These are phyloP conservation scores for Pythium coloratum DNA, from an alignment of 352 stramenopile genomes.

Conservation along the genomic window DNA sequence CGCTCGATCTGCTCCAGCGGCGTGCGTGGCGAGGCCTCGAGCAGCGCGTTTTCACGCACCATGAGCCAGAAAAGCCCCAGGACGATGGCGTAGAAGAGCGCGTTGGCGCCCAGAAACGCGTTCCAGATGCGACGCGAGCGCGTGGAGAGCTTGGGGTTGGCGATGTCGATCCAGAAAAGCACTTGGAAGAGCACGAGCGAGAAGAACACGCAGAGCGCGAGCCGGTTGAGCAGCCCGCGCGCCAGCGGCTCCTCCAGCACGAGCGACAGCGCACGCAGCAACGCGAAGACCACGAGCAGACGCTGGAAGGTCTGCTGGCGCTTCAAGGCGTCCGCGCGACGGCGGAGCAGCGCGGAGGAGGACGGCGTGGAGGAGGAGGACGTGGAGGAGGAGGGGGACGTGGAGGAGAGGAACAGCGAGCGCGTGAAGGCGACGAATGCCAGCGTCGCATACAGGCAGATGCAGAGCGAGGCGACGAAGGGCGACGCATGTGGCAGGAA, in stretches of 20 bases:
- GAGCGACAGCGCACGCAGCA: constrained; percentile 61
- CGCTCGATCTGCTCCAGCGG: constrained; percentile 33
- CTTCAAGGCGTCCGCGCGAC: constrained; percentile 36
- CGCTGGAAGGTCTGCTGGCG: constrained; percentile 72
- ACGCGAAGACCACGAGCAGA: constrained; percentile 61
- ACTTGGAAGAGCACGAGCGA: constrained; percentile 86
- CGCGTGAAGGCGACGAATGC: constrained; percentile 54
- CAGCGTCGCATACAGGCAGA: constrained; percentile 59
- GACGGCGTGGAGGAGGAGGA: constrained; percentile 25
- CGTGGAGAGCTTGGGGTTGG: constrained; percentile 73
- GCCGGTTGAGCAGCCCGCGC: constrained; percentile 67
- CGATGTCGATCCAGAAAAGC: constrained; percentile 86
- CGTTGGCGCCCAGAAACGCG: constrained; percentile 68
- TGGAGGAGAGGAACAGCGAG: constrained; percentile 30
- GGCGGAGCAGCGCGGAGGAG: constrained; percentile 19
- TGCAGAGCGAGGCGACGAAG: constrained; percentile 51
- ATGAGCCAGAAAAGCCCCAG: constrained; percentile 60
- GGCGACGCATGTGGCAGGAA: constrained; percentile 56
- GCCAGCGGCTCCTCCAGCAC: constrained; percentile 27
- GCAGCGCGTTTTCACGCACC: constrained; percentile 13
- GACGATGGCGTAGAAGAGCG: constrained; percentile 71
- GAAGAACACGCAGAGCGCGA: constrained; percentile 82
- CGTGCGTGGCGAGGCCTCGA: constrained; percentile 14
- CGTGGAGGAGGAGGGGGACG: background rate
- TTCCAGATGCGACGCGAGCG: constrained; percentile 79